These are phyloP conservation scores for Aureobasidium subglaciale DNA, from an alignment of 2,329 filamentous ascomycete genomes.

Conservation along the genomic window DNA sequence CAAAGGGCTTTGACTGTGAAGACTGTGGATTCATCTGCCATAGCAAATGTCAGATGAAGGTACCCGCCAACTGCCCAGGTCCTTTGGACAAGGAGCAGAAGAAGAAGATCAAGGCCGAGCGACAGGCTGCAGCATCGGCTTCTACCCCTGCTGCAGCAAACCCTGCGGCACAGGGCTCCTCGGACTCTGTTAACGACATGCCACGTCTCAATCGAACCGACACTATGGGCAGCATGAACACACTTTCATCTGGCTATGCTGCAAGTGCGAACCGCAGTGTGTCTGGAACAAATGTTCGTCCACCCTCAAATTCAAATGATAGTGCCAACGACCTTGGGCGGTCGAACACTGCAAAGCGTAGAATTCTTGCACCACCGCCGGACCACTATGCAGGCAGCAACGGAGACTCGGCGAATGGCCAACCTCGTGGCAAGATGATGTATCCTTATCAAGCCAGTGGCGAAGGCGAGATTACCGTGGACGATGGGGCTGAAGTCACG, in stretches of 20 bases:
- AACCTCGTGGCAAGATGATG: slow-evolving; percentile 78
- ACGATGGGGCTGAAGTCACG: slow-evolving; percentile 69
- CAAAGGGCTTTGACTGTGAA: slow-evolving; percentile 91
- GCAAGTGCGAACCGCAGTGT: slow-evolving; percentile 70
- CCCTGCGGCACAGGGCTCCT: slow-evolving; percentile 8
- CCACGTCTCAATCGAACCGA: slow-evolving; percentile 69
- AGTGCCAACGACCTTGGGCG: slow-evolving; percentile 19
- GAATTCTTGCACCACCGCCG: slow-evolving; percentile 83
- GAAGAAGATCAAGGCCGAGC: slow-evolving; percentile 83
- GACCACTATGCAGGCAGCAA: slow-evolving; percentile 62
- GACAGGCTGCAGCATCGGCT: slow-evolving; percentile 70
- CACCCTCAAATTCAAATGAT: slow-evolving; percentile 38
- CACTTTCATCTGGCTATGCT: slow-evolving; percentile 77
- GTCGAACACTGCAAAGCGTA: slow-evolving; percentile 37
- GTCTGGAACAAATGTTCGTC: slow-evolving; percentile 46
- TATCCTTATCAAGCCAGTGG: slow-evolving; percentile 77
- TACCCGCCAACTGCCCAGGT: slow-evolving; percentile 89
- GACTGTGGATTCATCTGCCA: slow-evolving; percentile 98
- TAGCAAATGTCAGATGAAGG: slow-evolving; percentile 98
- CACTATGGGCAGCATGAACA: slow-evolving; percentile 73
- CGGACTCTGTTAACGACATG: slow-evolving; percentile 42
- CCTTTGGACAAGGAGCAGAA: slow-evolving; percentile 90
- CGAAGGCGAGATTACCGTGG: slow-evolving; percentile 72
- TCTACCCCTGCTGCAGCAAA: slow-evolving; percentile 16
- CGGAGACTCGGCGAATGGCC: slow-evolving; percentile 32